These are phyloP conservation scores for Amanita polypyramis DNA, from an alignment of 768 basidiomycete species.

Conservation along the genomic window DNA sequence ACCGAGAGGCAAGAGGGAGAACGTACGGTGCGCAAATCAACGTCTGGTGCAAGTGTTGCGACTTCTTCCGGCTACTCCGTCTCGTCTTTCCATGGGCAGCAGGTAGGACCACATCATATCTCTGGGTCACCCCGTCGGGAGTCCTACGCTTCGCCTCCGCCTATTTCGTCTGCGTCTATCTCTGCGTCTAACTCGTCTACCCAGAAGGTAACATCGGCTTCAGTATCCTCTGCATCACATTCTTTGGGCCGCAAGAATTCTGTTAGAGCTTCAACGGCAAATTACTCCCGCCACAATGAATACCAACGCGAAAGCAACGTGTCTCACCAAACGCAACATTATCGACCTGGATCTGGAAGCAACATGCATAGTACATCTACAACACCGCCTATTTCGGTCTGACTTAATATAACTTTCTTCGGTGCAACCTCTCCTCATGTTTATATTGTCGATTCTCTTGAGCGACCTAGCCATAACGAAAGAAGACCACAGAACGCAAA, in stretches of 20 bases:
- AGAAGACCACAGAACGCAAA: conserved; percentile 7
- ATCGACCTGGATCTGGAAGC: conserved; percentile 6
- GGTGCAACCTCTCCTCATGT: neutral
- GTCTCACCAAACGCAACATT: neutral
- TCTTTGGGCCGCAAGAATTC: conserved; percentile 3
- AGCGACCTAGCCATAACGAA: conserved; percentile 1
- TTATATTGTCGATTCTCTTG: neutral
- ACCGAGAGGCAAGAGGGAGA: conserved; percentile 14
- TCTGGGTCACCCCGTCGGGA: conserved; percentile 1
- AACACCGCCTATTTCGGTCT: conserved; percentile 3
- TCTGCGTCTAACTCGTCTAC: neutral
- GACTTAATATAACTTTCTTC: neutral
- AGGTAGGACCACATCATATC: neutral
- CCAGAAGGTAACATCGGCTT: neutral
- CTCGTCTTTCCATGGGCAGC: neutral
- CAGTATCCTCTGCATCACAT: neutral
- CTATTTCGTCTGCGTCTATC: conserved; percentile 1
- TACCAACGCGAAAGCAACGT: conserved; percentile 2
- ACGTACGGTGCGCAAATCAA: neutral
- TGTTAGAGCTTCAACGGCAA: neutral
- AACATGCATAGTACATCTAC: conserved; percentile 1
- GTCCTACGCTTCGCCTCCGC: neutral
- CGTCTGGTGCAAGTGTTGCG: neutral
- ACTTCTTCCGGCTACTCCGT: neutral
- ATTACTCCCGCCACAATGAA: neutral